phyloP scores from a whole-genome alignment of 2,329 filamentous ascomycete species.

The Daldinia eschscholtzii region DNA sequence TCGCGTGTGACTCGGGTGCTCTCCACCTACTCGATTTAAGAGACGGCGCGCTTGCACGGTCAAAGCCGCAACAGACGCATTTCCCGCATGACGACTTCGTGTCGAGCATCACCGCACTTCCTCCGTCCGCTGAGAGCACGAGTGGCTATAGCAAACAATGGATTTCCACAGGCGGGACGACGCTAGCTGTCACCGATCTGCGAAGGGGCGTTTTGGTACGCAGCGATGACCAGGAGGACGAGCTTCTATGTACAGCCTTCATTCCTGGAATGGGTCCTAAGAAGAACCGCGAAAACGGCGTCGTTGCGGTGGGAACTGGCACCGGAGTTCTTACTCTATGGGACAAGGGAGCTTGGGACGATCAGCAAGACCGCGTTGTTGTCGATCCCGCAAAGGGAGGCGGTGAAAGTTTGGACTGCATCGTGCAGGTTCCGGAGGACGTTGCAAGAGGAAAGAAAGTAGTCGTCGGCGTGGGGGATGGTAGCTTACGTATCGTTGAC shows the following conservation, averaged over 20 bases:
- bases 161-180: constrained; percentile 92
- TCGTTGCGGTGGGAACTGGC: constrained; percentile 80
- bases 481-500: constrained; percentile 80
- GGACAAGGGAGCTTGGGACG: constrained; percentile 95
- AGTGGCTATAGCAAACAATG: constrained; percentile 94
- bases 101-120: constrained; percentile 86
- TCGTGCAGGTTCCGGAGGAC: constrained; percentile 77
- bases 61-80: constrained; percentile 81
- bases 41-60: constrained; percentile 65
- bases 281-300: constrained; percentile 74
- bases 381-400: constrained; percentile 73
- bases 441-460: constrained; percentile 79
- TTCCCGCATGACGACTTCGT: constrained; percentile 94
- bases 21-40: constrained; percentile 90
- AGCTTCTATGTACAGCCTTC: constrained; percentile 84
- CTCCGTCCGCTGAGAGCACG: constrained; percentile 82
- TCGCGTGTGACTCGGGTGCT: constrained; percentile 90
- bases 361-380: constrained; percentile 89
- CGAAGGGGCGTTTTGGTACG: constrained; percentile 86
- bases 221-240: constrained; percentile 95
- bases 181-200: constrained; percentile 89
- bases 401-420: constrained; percentile 84
- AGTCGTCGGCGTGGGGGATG: constrained; percentile 85
- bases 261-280: constrained; percentile 81
- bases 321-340: constrained; percentile 90